Percentiles rank a stretch among this genome's conserved stretches.
Conservation (phyloP, 179 eudicot genomes). For the Vitellaria paradoxa region DNA sequence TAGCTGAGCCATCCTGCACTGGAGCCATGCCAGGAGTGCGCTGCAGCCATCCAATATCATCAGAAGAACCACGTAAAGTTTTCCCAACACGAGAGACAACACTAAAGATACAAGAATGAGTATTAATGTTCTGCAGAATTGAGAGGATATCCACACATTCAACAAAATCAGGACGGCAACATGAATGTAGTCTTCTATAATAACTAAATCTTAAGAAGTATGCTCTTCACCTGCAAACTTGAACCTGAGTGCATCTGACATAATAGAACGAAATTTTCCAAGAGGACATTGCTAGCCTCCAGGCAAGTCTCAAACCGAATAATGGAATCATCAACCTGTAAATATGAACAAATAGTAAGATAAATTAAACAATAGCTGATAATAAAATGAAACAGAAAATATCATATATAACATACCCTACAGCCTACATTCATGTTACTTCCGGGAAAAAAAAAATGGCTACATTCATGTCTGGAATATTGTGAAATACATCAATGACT, state of each 20-base stretch:
- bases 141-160: not conserved
- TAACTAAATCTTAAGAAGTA: not conserved
- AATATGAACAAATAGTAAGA: constrained; percentile 14
- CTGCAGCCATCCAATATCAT: constrained; percentile 94
- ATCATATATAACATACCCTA: not conserved
- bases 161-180: not conserved
- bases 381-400: not conserved
- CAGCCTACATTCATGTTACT: not conserved
- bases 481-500: not conserved
- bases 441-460: too few relatives aligned
- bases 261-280: constrained; percentile 44
- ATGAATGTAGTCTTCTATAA: not conserved
- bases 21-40: constrained; percentile 69
- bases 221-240: constrained; percentile 41
- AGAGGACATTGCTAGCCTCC: constrained; percentile 48
- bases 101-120: constrained; percentile 32
- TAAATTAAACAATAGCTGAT: not conserved
- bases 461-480: not conserved
- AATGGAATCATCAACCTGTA: constrained; percentile 67
- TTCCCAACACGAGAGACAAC: constrained; percentile 49
- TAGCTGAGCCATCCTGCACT: constrained; percentile 74
- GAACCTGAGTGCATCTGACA: constrained; percentile 34
- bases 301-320: constrained; percentile 40
- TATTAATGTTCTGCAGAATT: not conserved
- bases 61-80: constrained; percentile 71